Conservation (phyloP, 768 basidiomycete species). For the Cyathus striatus region DNA sequence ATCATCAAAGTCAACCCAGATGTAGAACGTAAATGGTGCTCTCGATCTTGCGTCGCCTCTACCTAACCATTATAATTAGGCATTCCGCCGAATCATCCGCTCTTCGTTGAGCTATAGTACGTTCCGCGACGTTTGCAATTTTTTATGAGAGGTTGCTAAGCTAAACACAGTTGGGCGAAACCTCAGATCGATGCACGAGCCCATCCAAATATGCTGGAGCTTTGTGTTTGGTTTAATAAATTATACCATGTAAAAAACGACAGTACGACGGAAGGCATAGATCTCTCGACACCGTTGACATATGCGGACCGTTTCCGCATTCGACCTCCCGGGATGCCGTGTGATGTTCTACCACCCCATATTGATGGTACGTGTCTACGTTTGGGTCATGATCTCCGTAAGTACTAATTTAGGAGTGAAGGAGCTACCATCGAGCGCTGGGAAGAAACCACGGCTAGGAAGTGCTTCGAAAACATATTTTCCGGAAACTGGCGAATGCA, state of each 20-base stretch:
- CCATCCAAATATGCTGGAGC: conserved; percentile 47
- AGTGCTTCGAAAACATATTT: conserved; percentile 47
- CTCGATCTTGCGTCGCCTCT: conserved; percentile 31
- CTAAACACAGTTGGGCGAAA: conserved; percentile 19
- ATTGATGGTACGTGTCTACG: background rate
- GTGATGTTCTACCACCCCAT: conserved; percentile 27
- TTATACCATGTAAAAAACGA: conserved; percentile 40
- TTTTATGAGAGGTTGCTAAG: too few relatives aligned
- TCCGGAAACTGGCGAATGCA: conserved; percentile 45
- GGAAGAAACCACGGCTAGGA: conserved; percentile 45
- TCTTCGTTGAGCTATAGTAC: background rate
- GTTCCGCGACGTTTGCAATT: too few relatives aligned
- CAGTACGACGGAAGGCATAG: conserved; percentile 45
- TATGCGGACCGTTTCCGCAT: conserved; percentile 67
- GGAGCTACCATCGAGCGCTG: conserved; percentile 63
- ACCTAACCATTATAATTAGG: background rate
- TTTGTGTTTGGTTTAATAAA: conserved; percentile 11
- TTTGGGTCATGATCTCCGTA: conserved; percentile 9
- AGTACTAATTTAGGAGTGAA: conserved; percentile 12
- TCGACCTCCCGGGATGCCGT: conserved; percentile 47
- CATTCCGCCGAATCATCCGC: background rate
- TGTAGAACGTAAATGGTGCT: conserved; percentile 8
- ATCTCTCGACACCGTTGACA: conserved; percentile 44
- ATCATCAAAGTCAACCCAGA: conserved; percentile 46
- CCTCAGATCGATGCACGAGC: conserved; percentile 52